These are phyloP conservation scores for Backusella sp. DNA, from an alignment of 192 early-diverging fungal genomes.

Conservation along the genomic window DNA sequence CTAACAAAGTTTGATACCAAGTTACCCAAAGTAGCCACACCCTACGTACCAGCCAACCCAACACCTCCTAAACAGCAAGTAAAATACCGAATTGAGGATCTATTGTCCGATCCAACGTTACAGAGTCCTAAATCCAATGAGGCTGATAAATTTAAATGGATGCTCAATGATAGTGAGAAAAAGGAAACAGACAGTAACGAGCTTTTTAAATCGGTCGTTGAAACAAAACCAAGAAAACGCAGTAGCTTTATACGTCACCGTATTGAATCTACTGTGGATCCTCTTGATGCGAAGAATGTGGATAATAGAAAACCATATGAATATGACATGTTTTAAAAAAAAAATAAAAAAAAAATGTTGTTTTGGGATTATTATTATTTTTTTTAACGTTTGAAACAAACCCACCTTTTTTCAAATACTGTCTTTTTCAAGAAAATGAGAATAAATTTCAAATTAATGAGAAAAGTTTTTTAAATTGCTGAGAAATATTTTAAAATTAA, in stretches of 20 bases:
- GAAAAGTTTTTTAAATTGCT: no score
- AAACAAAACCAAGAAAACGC: constrained; percentile 12
- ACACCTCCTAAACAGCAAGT: constrained; percentile 25
- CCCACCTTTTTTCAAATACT: not conserved
- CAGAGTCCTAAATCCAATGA: constrained; percentile 2
- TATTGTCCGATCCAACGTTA: constrained; percentile 25
- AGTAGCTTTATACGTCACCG: constrained; percentile 14
- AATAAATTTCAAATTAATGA: no score
- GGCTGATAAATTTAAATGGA: not conserved
- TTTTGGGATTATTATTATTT: not conserved
- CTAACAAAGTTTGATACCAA: not conserved
- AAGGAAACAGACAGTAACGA: not conserved
- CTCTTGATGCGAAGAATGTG: constrained; percentile 32
- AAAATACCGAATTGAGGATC: constrained; percentile 31
- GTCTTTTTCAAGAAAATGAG: no score
- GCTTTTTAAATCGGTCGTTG: constrained; percentile 5
- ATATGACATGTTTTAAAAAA: constrained; percentile 18
- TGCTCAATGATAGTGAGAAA: not conserved
- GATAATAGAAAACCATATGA: constrained; percentile 27
- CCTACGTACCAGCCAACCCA: constrained; percentile 22
- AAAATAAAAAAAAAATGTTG: not conserved
- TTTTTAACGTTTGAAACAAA: not conserved
- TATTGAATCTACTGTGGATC: constrained; percentile 16
- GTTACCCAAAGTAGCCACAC: not conserved
- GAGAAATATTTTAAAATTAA: no score